Percentiles rank a stretch among this genome's conserved stretches.
phyloP scores from a whole-genome alignment of 192 early-diverging fungal species.

The Fimicolochytrium jonesii region DNA sequence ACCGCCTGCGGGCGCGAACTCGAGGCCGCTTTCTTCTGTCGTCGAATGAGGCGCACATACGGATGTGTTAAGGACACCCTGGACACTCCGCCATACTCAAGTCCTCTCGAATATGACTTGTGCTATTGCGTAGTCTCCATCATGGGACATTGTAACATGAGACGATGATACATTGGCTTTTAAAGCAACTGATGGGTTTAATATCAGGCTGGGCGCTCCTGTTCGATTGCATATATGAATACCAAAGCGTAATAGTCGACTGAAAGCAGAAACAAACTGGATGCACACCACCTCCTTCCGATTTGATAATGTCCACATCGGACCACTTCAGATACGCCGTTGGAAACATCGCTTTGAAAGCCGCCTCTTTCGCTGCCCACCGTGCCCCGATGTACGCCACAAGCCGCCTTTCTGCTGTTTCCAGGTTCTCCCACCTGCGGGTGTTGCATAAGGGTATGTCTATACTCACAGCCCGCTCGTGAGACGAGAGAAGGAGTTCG shows the following conservation, averaged over 20 bases:
- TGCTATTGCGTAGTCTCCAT: constrained; percentile 70
- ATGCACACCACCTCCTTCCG: constrained; percentile 25
- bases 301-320: constrained; percentile 56
- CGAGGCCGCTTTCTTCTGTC: too few relatives aligned
- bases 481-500: too few relatives aligned
- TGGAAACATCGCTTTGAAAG: constrained; percentile 69
- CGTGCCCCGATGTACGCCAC: constrained; percentile 7
- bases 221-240: background rate
- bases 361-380: constrained; percentile 73
- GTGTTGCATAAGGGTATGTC: too few relatives aligned
- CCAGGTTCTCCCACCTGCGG: too few relatives aligned
- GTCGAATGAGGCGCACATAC: too few relatives aligned
- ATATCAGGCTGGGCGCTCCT: constrained; percentile 17
- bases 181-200: background rate
- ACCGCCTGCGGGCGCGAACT: too few relatives aligned
- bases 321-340: constrained; percentile 53
- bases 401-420: background rate
- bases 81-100: too few relatives aligned
- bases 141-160: constrained; percentile 70
- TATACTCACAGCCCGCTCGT: too few relatives aligned
- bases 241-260: background rate
- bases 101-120: constrained; percentile 59
- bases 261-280: background rate
- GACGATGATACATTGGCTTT: constrained; percentile 2
- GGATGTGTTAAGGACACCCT: too few relatives aligned